Evolutionary conservation across 2,329 filamentous ascomycete genomes (phyloP), one percentile per base, ranked within the genome.

Genomic region (Penicillium brasilianum): DNA sequence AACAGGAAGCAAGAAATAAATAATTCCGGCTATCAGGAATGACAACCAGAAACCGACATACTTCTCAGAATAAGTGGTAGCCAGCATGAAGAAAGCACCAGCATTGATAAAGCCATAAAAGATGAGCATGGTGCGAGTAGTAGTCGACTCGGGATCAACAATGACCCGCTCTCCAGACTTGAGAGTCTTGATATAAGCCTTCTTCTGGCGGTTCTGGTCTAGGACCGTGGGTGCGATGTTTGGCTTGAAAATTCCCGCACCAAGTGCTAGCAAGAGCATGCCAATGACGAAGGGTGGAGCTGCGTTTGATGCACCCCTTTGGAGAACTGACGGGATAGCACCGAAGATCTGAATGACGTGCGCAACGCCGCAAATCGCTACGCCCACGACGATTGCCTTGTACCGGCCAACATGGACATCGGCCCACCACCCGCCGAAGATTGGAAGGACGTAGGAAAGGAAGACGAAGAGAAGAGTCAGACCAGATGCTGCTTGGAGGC

Each of bases 401-500:
- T 70, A 73, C 7, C 71, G 66, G 3, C 71, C 71, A 28, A 71
- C 58, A 25, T 69, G 50, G 16, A 70, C 63, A 43, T 72, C 69
- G 4, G 70, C 70, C 69, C 69, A 71, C 66, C 66, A 73, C 13
- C 71, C 71, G 9, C 69, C 70, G 7, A 85, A 41, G 25, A 88
- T 79, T 0, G 87, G 87, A 13, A 88, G 76, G 3, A 82, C 74
- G 66, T 88, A 89, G 1, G 85, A 81, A 39, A 88, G 72, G 67
- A 89, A 82, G 59, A 51, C 7, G 71, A 70, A 75, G 72, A 85
- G 82, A 63, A 87, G 78, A 5, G 74, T 77, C 51, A 86, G 76
- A 7, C 83, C 84, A 43, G 82, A 84, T 55, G 84, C 76, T 10
- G 79, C 81, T 28, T 82, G 78, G 0, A 81, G 79, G n/a, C 87